phyloP scores from a whole-genome alignment of 495 filamentous ascomycete genomes.

The Peziza echinospora region DNA sequence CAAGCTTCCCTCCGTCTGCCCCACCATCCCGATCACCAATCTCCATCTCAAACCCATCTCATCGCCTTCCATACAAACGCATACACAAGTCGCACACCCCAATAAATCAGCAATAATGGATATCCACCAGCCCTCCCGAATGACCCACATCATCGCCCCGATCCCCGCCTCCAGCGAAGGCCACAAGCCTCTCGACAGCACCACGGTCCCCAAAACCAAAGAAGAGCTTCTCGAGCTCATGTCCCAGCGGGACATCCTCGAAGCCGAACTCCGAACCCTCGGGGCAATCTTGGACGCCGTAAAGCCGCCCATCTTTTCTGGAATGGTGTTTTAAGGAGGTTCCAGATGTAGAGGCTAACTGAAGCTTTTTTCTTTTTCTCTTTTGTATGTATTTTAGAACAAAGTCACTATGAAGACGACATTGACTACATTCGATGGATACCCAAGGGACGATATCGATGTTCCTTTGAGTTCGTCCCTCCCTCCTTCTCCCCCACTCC shows the following conservation, averaged over 20 bases:
- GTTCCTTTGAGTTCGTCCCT: slow-evolving; percentile 65
- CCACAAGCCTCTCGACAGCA: background rate
- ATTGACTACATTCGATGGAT: slow-evolving; percentile 79
- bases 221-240: slow-evolving; percentile 33
- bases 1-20: no score
- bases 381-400: slow-evolving; percentile 33
- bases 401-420: slow-evolving; percentile 79
- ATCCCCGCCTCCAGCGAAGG: slow-evolving; percentile 1
- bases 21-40: no score
- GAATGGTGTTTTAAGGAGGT: no score
- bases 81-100: no score
- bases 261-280: slow-evolving; percentile 65
- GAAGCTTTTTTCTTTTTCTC: slow-evolving; percentile 14
- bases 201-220: slow-evolving; percentile 1
- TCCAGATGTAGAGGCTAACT: no score
- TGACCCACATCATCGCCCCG: no score
- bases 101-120: no score
- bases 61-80: no score
- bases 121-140: slow-evolving; percentile 17
- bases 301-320: no score
- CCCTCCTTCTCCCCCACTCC: background rate
- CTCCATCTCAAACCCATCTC: background rate
- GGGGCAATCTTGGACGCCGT: slow-evolving; percentile 76
- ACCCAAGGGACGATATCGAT: slow-evolving; percentile 80
- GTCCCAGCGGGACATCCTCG: slow-evolving; percentile 55